Evolutionary conservation across 495 filamentous ascomycete genomes (phyloP), one percentile per base, ranked within the genome.

Genomic region (Aspergillus wentii): DNA sequence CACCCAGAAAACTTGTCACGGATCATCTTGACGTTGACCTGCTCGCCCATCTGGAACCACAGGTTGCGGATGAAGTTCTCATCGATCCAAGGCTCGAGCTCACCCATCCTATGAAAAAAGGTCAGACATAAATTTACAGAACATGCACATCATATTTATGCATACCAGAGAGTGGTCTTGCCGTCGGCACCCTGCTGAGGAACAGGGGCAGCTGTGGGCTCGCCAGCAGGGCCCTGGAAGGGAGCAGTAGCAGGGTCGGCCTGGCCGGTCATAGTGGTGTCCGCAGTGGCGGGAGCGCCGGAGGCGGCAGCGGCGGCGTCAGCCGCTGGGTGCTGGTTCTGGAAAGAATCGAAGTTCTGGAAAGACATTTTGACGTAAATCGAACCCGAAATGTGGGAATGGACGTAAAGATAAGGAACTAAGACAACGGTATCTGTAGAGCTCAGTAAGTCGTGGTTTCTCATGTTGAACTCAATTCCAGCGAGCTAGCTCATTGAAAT

Each of bases 1-100:
- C 83, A 96, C 91, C 92, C 92, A 63, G 92, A 97, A 61, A 95
- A 95, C 64, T 95, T 95, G 71, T 99, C 92, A 43, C 92, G 89
- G 54, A 99, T 99, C 79, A 99, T 95, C 78, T 99, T 99, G 40
- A 99, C 92, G 53, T 96, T 96, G 52, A 99, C 92, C 45, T 76
- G 75, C 69, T 97, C 91, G 39, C 81, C 87, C 72, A 95, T 81
- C 52, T 83, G 82, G 61, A 81, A 85, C 82, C 88, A 97, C 15
- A 97, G 75, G 46, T 82, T 90, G 59, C 94, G 89, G 49, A 99
- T 86, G 66, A 97, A 99, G 59, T 86, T 94, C 67, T 99, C 92
- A 59, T 99, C 92, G 62, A 99, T 97, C 92, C 92, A 99, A 3
- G 88, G 87, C 62, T 97, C 92, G 52, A 99, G 83, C 59, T 99